Evolutionary conservation across 495 filamentous ascomycete species (phyloP), one percentile per base, ranked within the genome.

Genomic region (Aspergillus bertholletiae): DNA sequence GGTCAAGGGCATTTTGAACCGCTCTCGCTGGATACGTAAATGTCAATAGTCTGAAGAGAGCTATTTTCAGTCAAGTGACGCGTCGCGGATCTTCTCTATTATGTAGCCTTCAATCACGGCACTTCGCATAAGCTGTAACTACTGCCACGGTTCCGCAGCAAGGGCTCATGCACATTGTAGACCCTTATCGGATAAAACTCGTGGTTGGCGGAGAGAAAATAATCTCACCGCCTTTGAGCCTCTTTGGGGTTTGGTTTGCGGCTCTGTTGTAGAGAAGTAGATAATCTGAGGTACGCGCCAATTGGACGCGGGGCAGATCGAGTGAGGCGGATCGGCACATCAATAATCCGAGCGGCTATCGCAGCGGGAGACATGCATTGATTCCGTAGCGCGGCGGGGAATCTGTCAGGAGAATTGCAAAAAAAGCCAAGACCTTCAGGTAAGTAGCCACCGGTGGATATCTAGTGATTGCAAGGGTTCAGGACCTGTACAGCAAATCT

Each of bases 1-100:
- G 27, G 73, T 71, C 58, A 76, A 63, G 30, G 73, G 70, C 75
- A 76, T 76, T 17, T 59, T 60, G 63, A 52, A 37, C 15, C 18
- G 32, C 18, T 20, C 35, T 39, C 28, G 13, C 47, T 48, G 48
- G 41, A 37, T 28, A 30, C 49, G 7, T 43, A 18, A 43, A 1
- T 43, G 39, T 43, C 18, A 43, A 43, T 18, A 21, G 39, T 12
- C 2, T 17, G 18, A 22, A 43, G 7, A 43, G 17, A 20, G 7
- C 7, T 22, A 43, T 43, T 47, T 20, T 47, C 22, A 35, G 39
- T 55, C 46, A 26, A 46, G 35, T 27, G 9, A 28, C 8, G 9
- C 27, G 12, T 49, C 53, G 37, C 34, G 13, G 20, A 43, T 20
- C 18, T 43, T 43, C 13, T 40, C 30, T 43, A 43, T 51, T 9